Conservation (phyloP, 345 rosid genomes). For the Aquilaria malaccensis region DNA sequence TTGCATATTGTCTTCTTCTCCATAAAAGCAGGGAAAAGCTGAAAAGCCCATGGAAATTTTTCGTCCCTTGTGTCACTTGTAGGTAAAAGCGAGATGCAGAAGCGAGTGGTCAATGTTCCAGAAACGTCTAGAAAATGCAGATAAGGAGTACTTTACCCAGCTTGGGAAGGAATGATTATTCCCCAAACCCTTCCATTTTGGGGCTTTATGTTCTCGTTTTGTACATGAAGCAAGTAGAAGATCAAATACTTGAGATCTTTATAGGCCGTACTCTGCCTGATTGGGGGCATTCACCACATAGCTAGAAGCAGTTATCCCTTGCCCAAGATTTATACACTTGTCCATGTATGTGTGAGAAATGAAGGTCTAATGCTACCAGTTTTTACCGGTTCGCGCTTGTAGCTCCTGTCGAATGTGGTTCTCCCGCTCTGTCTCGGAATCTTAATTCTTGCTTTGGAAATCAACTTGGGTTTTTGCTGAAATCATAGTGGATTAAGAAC, state of each 20-base stretch:
- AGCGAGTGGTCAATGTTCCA: conserved; percentile 78
- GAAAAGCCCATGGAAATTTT: background rate
- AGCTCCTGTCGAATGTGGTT: too few relatives aligned
- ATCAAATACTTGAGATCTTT: background rate
- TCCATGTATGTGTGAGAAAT: too few relatives aligned
- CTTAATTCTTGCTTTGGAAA: too few relatives aligned
- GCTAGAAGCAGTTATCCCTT: too few relatives aligned
- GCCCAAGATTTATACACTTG: too few relatives aligned
- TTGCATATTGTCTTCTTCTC: background rate
- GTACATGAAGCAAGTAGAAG: conserved; percentile 12
- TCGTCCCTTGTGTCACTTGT: conserved; percentile 9
- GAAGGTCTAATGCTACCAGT: too few relatives aligned
- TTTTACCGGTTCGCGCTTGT: too few relatives aligned
- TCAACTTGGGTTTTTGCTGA: too few relatives aligned
- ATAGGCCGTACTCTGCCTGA: background rate
- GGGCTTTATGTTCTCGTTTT: conserved; percentile 12
- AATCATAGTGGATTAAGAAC: too few relatives aligned
- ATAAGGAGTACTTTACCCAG: conserved; percentile 38
- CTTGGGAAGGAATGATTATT: conserved; percentile 21
- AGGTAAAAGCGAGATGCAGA: conserved; percentile 84
- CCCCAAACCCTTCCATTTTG: background rate
- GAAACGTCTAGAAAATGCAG: conserved; percentile 62
- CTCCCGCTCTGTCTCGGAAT: too few relatives aligned
- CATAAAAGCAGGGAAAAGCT: background rate
- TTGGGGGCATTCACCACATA: background rate